These are phyloP conservation scores for Jackrogersella minutella DNA, from an alignment of 495 filamentous ascomycete genomes.

Conservation along the genomic window DNA sequence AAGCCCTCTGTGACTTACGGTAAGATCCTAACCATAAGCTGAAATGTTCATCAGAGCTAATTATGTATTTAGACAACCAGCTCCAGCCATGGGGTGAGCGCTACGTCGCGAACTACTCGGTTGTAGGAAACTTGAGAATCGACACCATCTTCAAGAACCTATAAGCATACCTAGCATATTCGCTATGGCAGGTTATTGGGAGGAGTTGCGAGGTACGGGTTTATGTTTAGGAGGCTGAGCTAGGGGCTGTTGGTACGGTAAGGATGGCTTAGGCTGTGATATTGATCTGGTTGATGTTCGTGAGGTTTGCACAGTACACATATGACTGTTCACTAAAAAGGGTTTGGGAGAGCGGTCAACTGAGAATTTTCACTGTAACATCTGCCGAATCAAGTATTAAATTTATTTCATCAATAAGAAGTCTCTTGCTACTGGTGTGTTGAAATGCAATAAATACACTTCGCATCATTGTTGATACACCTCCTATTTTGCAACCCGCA, in stretches of 20 bases:
- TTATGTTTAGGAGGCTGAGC: too few species aligned
- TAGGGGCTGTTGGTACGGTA: conserved; percentile 22
- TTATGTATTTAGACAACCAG: conserved; percentile 21
- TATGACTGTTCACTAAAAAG: neutral
- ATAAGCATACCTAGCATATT: neutral
- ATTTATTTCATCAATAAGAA: neutral
- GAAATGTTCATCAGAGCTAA: conserved; percentile 20
- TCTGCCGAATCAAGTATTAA: neutral
- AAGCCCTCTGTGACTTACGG: conserved; percentile 53
- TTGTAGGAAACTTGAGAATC: conserved; percentile 27
- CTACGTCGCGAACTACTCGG: conserved; percentile 30
- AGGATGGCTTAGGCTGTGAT: neutral
- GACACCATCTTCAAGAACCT: conserved; percentile 34
- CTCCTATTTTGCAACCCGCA: too few species aligned
- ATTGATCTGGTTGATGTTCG: neutral
- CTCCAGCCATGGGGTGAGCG: conserved; percentile 38
- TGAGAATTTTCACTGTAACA: neutral
- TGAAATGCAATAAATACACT: neutral
- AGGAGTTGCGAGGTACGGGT: neutral
- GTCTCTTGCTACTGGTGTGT: neutral
- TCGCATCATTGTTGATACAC: too few species aligned
- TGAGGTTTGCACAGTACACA: neutral
- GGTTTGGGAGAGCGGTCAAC: neutral
- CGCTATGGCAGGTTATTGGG: neutral
- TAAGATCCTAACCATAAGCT: conserved; percentile 27